A percentile compares a stretch with the other conserved stretches of the same genome.
phyloP scores from a whole-genome alignment of 495 filamentous ascomycete genomes.

The Mytilinidion resinicola region DNA sequence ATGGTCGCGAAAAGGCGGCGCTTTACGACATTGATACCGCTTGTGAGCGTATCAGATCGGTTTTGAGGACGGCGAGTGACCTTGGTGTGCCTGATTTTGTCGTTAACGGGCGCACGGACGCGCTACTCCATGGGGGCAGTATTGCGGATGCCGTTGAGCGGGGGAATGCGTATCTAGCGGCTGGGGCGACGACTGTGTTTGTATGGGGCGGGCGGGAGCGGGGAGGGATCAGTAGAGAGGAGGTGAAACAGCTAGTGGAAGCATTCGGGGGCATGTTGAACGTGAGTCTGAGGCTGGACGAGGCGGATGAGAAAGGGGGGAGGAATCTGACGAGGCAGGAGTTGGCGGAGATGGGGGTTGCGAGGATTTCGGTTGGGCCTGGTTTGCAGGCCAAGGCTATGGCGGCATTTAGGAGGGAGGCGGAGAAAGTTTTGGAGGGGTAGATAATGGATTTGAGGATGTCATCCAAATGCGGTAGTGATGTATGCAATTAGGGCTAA shows the following conservation, averaged over 20 bases:
- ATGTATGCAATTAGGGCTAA: no score
- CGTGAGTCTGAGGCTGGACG: slow-evolving; percentile 13
- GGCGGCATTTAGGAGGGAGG: slow-evolving; percentile 14
- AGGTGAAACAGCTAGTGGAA: slow-evolving; percentile 13
- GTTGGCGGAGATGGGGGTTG: slow-evolving; percentile 26
- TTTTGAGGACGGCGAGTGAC: slow-evolving; percentile 7
- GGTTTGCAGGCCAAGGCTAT: slow-evolving; percentile 17
- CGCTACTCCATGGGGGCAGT: slow-evolving; percentile 8
- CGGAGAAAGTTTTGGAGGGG: slow-evolving; percentile 11
- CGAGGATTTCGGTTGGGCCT: slow-evolving; percentile 27
- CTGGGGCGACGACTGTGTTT: slow-evolving; percentile 24
- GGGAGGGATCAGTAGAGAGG: slow-evolving; percentile 15
- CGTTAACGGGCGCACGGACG: slow-evolving; percentile 24
- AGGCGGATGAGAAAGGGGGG: slow-evolving; percentile 10
- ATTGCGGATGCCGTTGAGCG: slow-evolving; percentile 21
- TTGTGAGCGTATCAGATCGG: slow-evolving; percentile 9
- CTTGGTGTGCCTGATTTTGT: slow-evolving; percentile 25
- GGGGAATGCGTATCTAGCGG: slow-evolving; percentile 24
- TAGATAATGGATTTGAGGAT: background rate
- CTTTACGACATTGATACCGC: slow-evolving; percentile 6
- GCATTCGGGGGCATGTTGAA: slow-evolving; percentile 26
- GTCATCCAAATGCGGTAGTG: no score
- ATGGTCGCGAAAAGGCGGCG: slow-evolving; percentile 10
- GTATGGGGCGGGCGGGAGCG: slow-evolving; percentile 20
- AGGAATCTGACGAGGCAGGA: slow-evolving; percentile 19